Base-by-base conservation (phyloP, 495 filamentous ascomycete genomes). In the Penicillium soppii region DNA sequence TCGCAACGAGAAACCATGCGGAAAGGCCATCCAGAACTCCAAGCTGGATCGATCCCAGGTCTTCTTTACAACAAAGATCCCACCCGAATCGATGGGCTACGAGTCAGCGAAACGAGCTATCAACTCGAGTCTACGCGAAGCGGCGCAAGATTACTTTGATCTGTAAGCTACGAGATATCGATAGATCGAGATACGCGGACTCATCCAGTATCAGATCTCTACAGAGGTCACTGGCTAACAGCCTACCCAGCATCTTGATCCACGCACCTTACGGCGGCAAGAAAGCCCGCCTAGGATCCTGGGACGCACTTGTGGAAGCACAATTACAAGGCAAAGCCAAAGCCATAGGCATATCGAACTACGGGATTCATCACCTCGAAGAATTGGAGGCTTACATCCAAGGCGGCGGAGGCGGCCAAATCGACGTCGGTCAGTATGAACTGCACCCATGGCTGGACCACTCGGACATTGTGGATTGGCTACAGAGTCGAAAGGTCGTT, bases 351-450 rank as follows among this genome's bases (percentile, higher is more conserved):
- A 78, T 82, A 5, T 78, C 73, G 4, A 82, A 82, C 62, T 82
- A 79, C 52, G 78, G 77, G 2, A 61, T 82, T 47, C 76, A 81
- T 46, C 79, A 82, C 54, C 68, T 82, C 7, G 65, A 81, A 21
- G 79, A 82, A 45, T 69, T 96, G 36, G 88, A 95, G 59, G 70
- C 65, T 55, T 86, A 89, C 57, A 90, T 91, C 59, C 78, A 82
- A 53, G 72, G 81, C 50, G 87, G 86, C 5, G 84, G 82, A 48
- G 89, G 85, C 12, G 88, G 88, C 15, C 74, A 90, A 16, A 77
- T 97, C 54, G 86, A 83, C 49, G 88, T 95, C 3, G 90, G 89
- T 8, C 91, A 95, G 66, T 88, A 88, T 56, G 92, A 96, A 67
- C 63, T 96, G 15, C 92, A 97, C 57, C 91, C 92, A 0, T 96